Conservation (phyloP, 2,329 filamentous ascomycete species). For the Pezicula rhizophila region DNA sequence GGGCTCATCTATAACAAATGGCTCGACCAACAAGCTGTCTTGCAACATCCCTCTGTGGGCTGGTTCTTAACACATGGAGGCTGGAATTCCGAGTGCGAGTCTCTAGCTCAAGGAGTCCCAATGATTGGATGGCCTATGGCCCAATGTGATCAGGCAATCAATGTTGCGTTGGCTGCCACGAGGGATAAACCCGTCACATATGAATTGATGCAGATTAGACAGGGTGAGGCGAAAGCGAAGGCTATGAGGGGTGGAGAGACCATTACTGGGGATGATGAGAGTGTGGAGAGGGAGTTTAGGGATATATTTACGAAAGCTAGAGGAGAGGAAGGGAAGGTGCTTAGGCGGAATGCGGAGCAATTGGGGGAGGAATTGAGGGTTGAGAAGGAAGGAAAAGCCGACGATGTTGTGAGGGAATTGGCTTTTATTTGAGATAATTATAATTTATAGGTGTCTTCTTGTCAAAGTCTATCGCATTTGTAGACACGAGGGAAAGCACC, state of each 20-base stretch:
- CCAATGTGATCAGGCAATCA: conserved; percentile 4
- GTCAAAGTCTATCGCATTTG: too few relatives aligned
- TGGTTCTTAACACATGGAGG: conserved; percentile 6
- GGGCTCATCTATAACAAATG: conserved; percentile 2
- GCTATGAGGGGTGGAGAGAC: conserved; percentile 1
- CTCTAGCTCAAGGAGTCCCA: conserved; percentile 1
- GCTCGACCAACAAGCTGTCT: conserved; percentile 6
- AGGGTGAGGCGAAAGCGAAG: background rate
- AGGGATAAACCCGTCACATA: conserved; percentile 2
- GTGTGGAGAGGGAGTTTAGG: conserved; percentile 3
- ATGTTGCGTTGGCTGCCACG: conserved; percentile 1
- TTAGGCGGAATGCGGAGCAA: conserved; percentile 2
- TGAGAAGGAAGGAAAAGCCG: conserved; percentile 4
- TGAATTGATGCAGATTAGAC: conserved; percentile 5
- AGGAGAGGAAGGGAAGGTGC: background rate
- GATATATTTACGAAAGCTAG: conserved; percentile 3
- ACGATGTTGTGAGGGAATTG: conserved; percentile 1
- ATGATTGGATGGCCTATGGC: conserved; percentile 2
- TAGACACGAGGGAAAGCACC: too few relatives aligned
- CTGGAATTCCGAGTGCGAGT: conserved; percentile 5
- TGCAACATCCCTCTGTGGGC: conserved; percentile 1
- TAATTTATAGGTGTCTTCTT: too few relatives aligned
- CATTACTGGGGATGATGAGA: conserved; percentile 2
- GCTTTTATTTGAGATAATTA: background rate
- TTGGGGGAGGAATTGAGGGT: background rate